Conservation (phyloP, 495 filamentous ascomycete species). For the Ascobolus immersus region DNA sequence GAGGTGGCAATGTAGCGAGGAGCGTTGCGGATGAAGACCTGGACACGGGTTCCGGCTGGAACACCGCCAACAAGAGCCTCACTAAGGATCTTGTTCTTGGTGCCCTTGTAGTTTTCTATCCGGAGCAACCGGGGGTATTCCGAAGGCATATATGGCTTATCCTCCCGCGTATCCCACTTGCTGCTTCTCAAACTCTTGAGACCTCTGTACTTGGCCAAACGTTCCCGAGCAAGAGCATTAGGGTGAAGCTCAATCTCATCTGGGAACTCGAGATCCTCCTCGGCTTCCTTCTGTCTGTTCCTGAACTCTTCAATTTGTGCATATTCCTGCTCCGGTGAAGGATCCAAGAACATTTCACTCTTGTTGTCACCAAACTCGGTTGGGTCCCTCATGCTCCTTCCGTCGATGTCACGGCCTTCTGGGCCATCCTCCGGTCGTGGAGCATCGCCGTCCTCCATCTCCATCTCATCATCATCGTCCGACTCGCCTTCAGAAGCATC, state of each 20-base stretch:
- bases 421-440: conserved; percentile 43
- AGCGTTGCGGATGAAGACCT: conserved; percentile 52
- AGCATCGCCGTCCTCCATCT: conserved; percentile 21
- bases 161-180: conserved; percentile 68
- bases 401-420: conserved; percentile 41
- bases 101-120: conserved; percentile 57
- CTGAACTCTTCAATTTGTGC: conserved; percentile 56
- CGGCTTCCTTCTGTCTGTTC: conserved; percentile 46
- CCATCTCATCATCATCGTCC: conserved; percentile 23
- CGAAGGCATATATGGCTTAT: conserved; percentile 58
- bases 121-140: conserved; percentile 69
- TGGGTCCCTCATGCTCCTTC: conserved; percentile 50
- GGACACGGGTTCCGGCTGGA: conserved; percentile 51
- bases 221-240: conserved; percentile 59
- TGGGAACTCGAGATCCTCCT: conserved; percentile 83
- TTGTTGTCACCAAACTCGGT: conserved; percentile 47
- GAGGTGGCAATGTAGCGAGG: conserved; percentile 30
- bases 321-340: conserved; percentile 64
- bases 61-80: conserved; percentile 75
- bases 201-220: conserved; percentile 62
- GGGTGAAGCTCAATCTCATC: conserved; percentile 91
- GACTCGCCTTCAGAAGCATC: conserved; percentile 66
- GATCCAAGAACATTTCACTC: conserved; percentile 77
- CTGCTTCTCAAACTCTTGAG: conserved; percentile 71
- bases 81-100: conserved; percentile 43